A percentile compares a stretch with the other conserved stretches of the same genome.
Evolutionary conservation across 129 eudicot species (phyloP).

Genomic region (Artemisia annua): DNA sequence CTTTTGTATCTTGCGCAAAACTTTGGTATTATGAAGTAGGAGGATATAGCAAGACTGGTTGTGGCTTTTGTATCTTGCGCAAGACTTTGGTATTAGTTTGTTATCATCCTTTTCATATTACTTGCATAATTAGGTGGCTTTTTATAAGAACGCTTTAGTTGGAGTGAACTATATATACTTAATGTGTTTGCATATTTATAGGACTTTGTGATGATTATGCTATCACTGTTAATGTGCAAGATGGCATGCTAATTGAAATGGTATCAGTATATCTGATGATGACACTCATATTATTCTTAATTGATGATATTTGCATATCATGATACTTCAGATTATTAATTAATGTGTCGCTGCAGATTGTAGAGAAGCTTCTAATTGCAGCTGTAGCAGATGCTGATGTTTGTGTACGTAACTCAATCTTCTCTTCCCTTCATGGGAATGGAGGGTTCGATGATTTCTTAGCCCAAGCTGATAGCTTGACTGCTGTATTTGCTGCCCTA

Average conservation of each 20-base stretch:
- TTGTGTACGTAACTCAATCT: slow-evolving; percentile 78
- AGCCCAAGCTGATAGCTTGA: slow-evolving; percentile 95
- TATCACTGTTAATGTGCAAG: slow-evolving; percentile 4
- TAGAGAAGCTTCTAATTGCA: slow-evolving; percentile 88
- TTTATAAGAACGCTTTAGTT: background rate
- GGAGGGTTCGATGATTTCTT: slow-evolving; percentile 84
- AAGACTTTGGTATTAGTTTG: slow-evolving; percentile 7
- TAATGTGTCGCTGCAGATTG: slow-evolving; percentile 55
- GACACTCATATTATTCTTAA: background rate
- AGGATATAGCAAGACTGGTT: too few species aligned
- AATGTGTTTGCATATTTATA: too few species aligned
- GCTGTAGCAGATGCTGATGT: slow-evolving; percentile 99
- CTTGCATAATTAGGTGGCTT: slow-evolving; percentile 2
- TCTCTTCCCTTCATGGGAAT: slow-evolving; percentile 65
- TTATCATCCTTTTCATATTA: background rate
- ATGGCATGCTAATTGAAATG: slow-evolving; percentile 11
- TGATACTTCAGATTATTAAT: slow-evolving; percentile 1
- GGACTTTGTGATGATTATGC: too few species aligned
- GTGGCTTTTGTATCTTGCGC: too few species aligned
- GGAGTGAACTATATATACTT: too few species aligned
- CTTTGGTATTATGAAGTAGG: too few species aligned
- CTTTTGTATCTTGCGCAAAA: too few species aligned
- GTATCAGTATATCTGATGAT: background rate
- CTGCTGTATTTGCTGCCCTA: slow-evolving; percentile 90
- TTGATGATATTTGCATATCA: background rate